Conservation (phyloP, 148 eudicot genomes). For the Camellia lanceoleosa region DNA sequence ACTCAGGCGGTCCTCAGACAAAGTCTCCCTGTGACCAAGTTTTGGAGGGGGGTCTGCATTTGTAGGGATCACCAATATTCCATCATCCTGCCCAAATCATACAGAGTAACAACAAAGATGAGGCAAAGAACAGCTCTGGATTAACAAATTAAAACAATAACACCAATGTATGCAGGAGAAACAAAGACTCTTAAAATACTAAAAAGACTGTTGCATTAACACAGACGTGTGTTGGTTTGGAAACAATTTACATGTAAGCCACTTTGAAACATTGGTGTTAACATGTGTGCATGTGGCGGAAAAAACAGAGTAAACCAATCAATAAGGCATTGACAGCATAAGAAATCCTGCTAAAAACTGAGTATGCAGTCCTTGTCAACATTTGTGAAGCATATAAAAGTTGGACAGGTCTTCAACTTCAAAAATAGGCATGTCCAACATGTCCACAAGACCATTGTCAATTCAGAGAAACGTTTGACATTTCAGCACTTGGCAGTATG, state of each 20-base stretch:
- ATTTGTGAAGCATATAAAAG: background rate
- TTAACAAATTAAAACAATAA: background rate
- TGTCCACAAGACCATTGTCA: background rate
- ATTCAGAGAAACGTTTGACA: background rate
- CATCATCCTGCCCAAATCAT: constrained; percentile 64
- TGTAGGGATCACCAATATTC: constrained; percentile 81
- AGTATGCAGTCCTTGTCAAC: background rate
- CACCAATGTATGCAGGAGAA: background rate
- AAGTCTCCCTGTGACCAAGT: constrained; percentile 62
- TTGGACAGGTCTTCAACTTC: background rate
- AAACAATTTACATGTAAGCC: too few species aligned
- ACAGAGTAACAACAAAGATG: constrained; percentile 11
- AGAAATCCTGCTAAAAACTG: too few species aligned
- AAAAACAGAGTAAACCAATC: too few species aligned
- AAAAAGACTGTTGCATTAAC: background rate
- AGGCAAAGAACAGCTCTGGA: background rate
- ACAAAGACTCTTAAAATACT: background rate
- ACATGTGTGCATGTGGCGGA: too few species aligned
- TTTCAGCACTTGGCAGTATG: background rate
- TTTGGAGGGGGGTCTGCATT: constrained; percentile 67
- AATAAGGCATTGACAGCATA: too few species aligned
- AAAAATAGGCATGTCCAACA: too few species aligned
- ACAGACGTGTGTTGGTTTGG: background rate
- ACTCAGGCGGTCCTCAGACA: constrained; percentile 52
- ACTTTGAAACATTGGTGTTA: background rate